Evolutionary conservation across 2,329 filamentous ascomycete species (phyloP), one percentile per base, ranked within the genome.

Genomic region (Xylaria sp.): DNA sequence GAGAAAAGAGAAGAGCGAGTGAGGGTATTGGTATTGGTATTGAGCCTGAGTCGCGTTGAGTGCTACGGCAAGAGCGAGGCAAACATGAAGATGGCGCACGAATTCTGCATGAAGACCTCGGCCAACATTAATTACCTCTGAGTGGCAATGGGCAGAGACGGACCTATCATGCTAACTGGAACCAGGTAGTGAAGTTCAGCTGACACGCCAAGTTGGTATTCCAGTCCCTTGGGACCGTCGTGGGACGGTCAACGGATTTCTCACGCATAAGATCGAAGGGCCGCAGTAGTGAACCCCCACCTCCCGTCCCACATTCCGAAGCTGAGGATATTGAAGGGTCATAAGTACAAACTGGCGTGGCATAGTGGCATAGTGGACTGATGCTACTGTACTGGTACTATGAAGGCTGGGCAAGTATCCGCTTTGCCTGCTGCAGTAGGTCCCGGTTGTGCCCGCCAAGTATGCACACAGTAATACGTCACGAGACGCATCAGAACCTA

Each of bases 231-330:
- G 29, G 40, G 37, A 44, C 40, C 4, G n/a, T n/a, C n/a, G n/a
- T n/a, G n/a, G n/a, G n/a, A n/a, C n/a, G 21, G 25, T 25, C 17
- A 33, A 46, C 8, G 29, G 11, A 29, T 10, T 35, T 11, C n/a
- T 52, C n/a, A 21, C n/a, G 23, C 40, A 46, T 35, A 17, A 56
- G 19, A 46, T 17, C 40, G 13, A 40, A 29, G 11, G 3, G 17
- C 17, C 23, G 15, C 23, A 49, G n/a, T 7, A 37, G 8, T 10
- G 8, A 11, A 21, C 29, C 55, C 47, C 37, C 47, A 44, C 46
- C 21, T 41, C 23, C 29, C 5, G 38, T 52, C 21, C 55, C 47
- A 58, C 47, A 52, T 37, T 37, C 31, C 19, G 37, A 58, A 51
- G 6, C 10, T 44, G 25, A 51, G n/a, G 17, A 33, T 41, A 44